Evolutionary conservation across 225 moss, liverwort and hornwort genomes (phyloP).

Genomic region (Sphagnum tenellum): DNA sequence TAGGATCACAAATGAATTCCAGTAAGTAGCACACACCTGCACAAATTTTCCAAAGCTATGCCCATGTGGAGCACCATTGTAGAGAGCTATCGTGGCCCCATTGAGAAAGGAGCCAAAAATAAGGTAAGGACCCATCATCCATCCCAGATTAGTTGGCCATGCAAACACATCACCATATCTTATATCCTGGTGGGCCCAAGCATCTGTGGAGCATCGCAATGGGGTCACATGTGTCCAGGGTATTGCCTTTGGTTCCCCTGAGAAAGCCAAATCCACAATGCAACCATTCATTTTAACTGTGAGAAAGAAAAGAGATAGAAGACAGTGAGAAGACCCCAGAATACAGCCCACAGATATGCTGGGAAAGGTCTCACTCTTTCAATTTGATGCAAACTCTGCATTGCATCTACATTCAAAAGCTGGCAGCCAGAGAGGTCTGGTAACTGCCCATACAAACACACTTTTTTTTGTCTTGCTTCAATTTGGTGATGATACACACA

Average conservation of each 20-base stretch:
- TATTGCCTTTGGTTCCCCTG: conserved; percentile 11
- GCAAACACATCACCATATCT: conserved; percentile 49
- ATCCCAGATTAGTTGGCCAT: conserved; percentile 73
- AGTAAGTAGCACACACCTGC: conserved; percentile 21
- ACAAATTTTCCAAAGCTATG: conserved; percentile 49
- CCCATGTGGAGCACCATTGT: conserved; percentile 48
- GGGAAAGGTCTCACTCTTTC: neutral
- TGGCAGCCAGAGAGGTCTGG: too few relatives aligned
- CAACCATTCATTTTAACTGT: too few relatives aligned
- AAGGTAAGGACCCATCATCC: conserved; percentile 83
- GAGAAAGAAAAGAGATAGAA: neutral
- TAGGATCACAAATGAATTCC: neutral
- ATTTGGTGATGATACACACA: too few relatives aligned
- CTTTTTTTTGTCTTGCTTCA: too few relatives aligned
- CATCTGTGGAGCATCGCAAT: conserved; percentile 56
- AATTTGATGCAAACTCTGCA: neutral
- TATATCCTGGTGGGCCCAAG: conserved; percentile 65
- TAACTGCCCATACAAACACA: too few relatives aligned
- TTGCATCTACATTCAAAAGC: neutral
- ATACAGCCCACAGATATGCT: neutral
- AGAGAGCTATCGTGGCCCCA: conserved; percentile 55
- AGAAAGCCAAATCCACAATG: neutral
- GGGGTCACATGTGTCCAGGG: conserved; percentile 66
- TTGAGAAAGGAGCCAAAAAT: conserved; percentile 58
- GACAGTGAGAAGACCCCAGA: neutral